A percentile compares a stretch with the other conserved stretches of the same genome.
phyloP scores from a whole-genome alignment of 2,329 filamentous ascomycete species.

The Chaetomium olivaceum region DNA sequence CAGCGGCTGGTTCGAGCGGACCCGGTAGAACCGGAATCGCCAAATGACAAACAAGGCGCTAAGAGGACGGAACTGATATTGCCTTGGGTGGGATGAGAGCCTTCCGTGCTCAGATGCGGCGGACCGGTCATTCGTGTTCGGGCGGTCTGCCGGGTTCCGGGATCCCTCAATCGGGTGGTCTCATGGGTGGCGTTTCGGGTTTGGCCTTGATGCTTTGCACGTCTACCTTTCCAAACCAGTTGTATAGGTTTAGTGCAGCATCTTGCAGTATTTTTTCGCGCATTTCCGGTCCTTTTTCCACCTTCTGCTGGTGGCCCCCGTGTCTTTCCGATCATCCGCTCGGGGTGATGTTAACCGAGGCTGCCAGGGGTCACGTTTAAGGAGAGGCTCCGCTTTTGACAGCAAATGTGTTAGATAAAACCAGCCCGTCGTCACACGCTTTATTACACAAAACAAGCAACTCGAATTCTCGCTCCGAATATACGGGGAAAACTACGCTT shows the following conservation, averaged over 20 bases:
- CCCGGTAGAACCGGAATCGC: conserved; percentile 55
- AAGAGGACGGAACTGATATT: neutral
- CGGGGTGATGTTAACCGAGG: conserved; percentile 26
- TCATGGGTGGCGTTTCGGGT: conserved; percentile 24
- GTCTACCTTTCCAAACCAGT: conserved; percentile 11
- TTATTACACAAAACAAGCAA: neutral
- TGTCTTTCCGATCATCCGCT: conserved; percentile 24
- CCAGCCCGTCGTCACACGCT: neutral
- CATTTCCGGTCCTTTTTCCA: conserved; percentile 7
- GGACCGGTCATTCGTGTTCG: conserved; percentile 10
- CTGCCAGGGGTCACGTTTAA: neutral
- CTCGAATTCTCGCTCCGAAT: neutral
- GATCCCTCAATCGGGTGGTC: conserved; percentile 3
- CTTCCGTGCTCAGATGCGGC: conserved; percentile 12
- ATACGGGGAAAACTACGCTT: no score
- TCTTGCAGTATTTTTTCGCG: conserved; percentile 5
- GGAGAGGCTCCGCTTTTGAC: conserved; percentile 35
- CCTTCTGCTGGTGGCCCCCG: conserved; percentile 9
- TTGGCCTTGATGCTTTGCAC: conserved; percentile 14
- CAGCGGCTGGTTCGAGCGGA: conserved; percentile 89
- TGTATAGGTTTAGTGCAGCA: conserved; percentile 6
- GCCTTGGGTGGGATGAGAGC: neutral
- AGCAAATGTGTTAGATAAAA: conserved; percentile 25
- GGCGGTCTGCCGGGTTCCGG: neutral
- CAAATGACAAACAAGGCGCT: neutral